Evolutionary conservation across 345 rosid species (phyloP), one percentile per base, ranked within the genome.

Genomic region (Aquilaria yunnanensis): DNA sequence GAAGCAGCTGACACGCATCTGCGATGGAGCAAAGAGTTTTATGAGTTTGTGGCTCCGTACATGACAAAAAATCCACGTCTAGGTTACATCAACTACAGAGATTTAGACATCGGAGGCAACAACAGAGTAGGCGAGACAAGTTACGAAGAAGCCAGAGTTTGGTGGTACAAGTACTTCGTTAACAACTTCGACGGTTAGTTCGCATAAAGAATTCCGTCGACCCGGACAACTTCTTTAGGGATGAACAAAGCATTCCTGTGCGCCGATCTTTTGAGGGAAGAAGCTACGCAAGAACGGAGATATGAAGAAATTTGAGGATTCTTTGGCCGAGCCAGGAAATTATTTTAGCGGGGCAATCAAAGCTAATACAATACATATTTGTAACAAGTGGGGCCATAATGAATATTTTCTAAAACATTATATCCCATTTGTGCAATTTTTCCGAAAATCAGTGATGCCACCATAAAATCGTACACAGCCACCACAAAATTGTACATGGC

Each of bases 31-130:
- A 10, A 51, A 49, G 43, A 11, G 51, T 32, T 68, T 33, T 62
- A 61, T 49, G 56, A 41, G 6, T 56, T 47, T 30, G 56, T 56
- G 67, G 43, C 67, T 8, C 66, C 72, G 2, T 68, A 32, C 56
- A 62, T 62, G 5, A 61, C 67, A 10, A 62, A 68, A 12, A 46
- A 37, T 5, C 72, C 67, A 0, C 55, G 72, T 37, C 12, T 47
- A 47, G 32, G 67, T 1, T 68, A 68, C 56, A 31, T 68, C 14
- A 62, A 62, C 13, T 68, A 61, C 51, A 61, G 72, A 34, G 72
- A 68, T 56, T 32, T 68, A 32, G 72, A 68, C 32, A 51, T 64
- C 32, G 23, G 23, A 16, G 67, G 67, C 31, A 55, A 30, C 46
- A 64, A 64, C 47, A 47, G 32, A 47, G 32, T 10, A 45, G 67